Evolutionary conservation across 2,329 filamentous ascomycete species (phyloP), one percentile per base, ranked within the genome.

Genomic region (Sclerotinia subarctica): DNA sequence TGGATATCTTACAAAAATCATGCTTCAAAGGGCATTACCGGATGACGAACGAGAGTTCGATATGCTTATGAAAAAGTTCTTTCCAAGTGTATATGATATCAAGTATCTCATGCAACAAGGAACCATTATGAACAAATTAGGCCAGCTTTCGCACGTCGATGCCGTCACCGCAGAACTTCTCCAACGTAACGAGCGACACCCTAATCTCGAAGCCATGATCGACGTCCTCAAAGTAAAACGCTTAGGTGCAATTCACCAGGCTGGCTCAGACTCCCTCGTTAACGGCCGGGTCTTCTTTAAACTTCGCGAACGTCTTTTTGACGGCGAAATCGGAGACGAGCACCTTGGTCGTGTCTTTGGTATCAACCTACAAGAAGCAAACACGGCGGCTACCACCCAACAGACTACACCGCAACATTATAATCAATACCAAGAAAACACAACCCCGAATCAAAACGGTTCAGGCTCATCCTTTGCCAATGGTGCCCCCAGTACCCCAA

Each of bases 21-120:
- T 99, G 78, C 90, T 92, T 68, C 91, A 91, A 80, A 86, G 89
- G 72, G 88, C 90, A 56, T 84, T 99, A 10, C 95, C 95, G 0
- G 91, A 93, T 73, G 93, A 96, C 73, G 95, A 98, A 78, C 86
- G 89, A 62, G 90, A 95, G 71, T 99, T 98, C 78, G 91, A 96
- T 77, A 87, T 90, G 75, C 86, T 94, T 59, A 92, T 98, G 80
- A 92, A 92, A 77, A 90, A 92, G 58, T 98, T 94, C 83, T 99
- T 99, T 78, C 95, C 95, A 0, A 90, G 90, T 24, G 88, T 96
- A 0, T 96, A 95, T 78, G 95, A 99, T 77, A 95, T 99, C 73
- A 99, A 99, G 81, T 96, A 95, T 78, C 86, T 99, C 52, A 94
- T 97, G 87, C 96, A 97, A 78, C 89, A 93, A 75, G 93, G 93